phyloP scores from a whole-genome alignment of 1,139 yeast species.

The Trichomonascaceae sp. region DNA sequence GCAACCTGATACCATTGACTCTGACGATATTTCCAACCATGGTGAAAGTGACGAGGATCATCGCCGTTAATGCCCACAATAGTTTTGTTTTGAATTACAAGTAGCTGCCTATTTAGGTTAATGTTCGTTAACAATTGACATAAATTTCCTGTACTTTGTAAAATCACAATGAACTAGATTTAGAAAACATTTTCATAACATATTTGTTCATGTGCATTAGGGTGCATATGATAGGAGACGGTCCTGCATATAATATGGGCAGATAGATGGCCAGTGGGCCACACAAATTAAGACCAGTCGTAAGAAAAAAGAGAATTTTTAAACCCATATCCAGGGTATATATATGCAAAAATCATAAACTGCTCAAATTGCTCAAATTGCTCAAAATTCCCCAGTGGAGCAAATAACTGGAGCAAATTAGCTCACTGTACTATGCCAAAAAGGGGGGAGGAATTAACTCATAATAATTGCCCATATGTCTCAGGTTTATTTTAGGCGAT shows the following conservation, averaged over 20 bases:
- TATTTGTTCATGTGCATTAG: neutral
- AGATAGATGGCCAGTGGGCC: neutral
- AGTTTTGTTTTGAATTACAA: neutral
- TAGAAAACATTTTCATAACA: neutral
- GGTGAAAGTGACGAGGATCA: neutral
- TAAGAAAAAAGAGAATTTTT: neutral
- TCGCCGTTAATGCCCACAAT: neutral
- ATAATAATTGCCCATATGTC: neutral
- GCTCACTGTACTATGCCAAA: neutral
- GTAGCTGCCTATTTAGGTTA: neutral
- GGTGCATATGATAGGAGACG: neutral
- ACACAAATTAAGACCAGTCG: neutral
- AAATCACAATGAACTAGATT: neutral
- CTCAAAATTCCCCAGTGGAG: neutral
- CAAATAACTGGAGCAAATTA: neutral
- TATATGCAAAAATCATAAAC: neutral
- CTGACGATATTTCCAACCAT: conserved; percentile 15
- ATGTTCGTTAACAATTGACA: neutral
- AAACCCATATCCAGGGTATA: neutral
- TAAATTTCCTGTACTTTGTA: neutral
- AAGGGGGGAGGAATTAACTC: neutral
- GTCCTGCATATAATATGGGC: neutral
- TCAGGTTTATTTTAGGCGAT: neutral
- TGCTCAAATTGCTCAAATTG: neutral
- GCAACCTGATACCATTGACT: conserved; percentile 19